A percentile compares a stretch with the other conserved stretches of the same genome.
phyloP scores from a whole-genome alignment of 768 basidiomycete genomes.

The Piloderma croceum region DNA sequence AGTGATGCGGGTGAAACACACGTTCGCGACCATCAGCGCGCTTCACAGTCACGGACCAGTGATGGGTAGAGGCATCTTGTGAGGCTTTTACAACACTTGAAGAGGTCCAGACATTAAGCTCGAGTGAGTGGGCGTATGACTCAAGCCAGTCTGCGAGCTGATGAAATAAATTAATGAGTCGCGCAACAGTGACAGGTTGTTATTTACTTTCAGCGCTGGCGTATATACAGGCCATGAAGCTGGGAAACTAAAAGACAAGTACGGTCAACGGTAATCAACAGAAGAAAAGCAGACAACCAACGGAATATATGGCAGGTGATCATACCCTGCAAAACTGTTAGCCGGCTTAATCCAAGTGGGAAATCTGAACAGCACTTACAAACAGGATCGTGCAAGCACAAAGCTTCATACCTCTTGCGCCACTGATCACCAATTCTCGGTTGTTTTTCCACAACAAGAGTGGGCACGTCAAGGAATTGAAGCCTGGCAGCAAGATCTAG shows the following conservation, averaged over 20 bases:
- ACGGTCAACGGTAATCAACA: too few relatives aligned
- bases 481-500: conserved; percentile 62
- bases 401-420: conserved; percentile 53
- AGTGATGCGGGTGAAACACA: conserved; percentile 35
- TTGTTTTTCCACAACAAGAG: conserved; percentile 55
- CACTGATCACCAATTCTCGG: conserved; percentile 51
- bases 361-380: conserved; percentile 28
- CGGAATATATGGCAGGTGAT: conserved; percentile 53
- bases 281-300: conserved; percentile 18
- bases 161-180: neutral
- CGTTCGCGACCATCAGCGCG: conserved; percentile 30
- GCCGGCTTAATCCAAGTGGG: neutral
- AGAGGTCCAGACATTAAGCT: conserved; percentile 61
- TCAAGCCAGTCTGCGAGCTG: conserved; percentile 68
- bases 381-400: conserved; percentile 50
- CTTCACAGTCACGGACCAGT: conserved; percentile 42
- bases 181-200: neutral
- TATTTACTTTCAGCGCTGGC: conserved; percentile 42
- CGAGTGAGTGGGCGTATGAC: conserved; percentile 51
- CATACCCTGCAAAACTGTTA: conserved; percentile 31
- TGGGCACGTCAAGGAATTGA: conserved; percentile 48
- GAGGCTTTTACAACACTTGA: conserved; percentile 34
- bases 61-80: conserved; percentile 32
- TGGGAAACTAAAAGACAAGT: conserved; percentile 39
- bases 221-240: conserved; percentile 49